Conservation (phyloP, 306 rosid species). For the Gillenia trifoliata region DNA sequence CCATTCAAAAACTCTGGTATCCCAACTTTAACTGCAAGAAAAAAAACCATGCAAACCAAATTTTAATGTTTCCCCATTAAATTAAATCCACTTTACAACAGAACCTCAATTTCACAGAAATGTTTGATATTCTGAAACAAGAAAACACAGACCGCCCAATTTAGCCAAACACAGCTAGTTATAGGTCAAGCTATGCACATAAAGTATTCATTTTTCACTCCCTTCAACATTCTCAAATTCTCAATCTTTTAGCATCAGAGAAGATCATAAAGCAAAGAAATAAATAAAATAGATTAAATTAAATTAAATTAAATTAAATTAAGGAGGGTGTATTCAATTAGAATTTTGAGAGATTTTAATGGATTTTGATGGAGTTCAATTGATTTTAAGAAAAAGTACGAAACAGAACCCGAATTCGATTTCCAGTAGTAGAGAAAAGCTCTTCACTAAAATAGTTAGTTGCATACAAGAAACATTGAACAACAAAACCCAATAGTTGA, state of each 20-base stretch:
- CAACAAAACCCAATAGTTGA: neutral
- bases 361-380: too few species aligned
- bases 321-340: too few species aligned
- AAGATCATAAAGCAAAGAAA: neutral
- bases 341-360: too few species aligned
- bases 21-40: conserved; percentile 66
- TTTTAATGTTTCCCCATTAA: neutral
- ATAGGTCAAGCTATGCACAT: neutral
- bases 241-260: neutral
- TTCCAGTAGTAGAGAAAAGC: neutral
- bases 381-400: neutral
- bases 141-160: neutral
- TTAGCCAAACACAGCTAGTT: neutral
- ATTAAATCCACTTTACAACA: neutral
- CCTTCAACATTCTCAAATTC: neutral
- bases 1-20: conserved; percentile 79
- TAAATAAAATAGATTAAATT: too few species aligned
- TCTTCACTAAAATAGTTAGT: neutral
- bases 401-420: neutral
- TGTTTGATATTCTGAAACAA: neutral
- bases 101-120: neutral
- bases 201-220: neutral
- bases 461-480: neutral
- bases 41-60: conserved; percentile 10
- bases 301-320: too few species aligned